Evolutionary conservation across 2,329 filamentous ascomycete genomes (phyloP).

Genomic region (Aspergillus persii): DNA sequence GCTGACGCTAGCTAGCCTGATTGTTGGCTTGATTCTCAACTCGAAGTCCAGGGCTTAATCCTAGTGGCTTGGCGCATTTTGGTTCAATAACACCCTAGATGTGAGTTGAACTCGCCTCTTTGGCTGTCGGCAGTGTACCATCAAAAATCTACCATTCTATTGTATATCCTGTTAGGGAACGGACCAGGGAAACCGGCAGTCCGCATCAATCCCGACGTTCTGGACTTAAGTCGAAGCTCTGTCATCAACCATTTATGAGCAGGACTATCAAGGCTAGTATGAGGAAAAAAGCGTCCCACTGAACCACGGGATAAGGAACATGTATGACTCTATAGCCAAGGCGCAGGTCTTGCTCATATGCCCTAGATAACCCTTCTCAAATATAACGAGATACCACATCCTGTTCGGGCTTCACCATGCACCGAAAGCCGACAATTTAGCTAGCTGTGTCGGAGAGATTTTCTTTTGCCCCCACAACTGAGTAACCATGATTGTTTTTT

Average conservation of each 20-base stretch:
- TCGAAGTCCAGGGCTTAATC: conserved; percentile 58
- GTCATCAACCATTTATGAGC: neutral
- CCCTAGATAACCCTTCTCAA: neutral
- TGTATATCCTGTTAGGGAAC: neutral
- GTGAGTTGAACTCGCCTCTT: neutral
- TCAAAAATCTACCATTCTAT: neutral
- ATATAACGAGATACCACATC: neutral
- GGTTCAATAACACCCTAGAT: neutral
- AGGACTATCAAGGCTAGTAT: neutral
- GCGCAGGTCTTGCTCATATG: neutral
- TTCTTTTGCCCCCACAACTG: neutral
- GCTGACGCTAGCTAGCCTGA: conserved; percentile 59
- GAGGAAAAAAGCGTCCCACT: neutral
- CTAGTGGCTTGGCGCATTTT: neutral
- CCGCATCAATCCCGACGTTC: neutral
- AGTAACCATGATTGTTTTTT: neutral
- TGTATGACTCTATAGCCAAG: neutral
- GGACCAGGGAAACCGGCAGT: neutral
- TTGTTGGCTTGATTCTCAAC: conserved; percentile 90
- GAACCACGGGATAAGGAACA: neutral
- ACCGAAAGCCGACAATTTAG: neutral
- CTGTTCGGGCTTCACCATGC: neutral
- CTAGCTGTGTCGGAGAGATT: neutral
- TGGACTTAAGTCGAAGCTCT: neutral
- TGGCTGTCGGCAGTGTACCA: neutral